Evolutionary conservation across 2,329 filamentous ascomycete genomes (phyloP), one percentile per base, ranked within the genome.

Genomic region (Paecilomyces fulvus): DNA sequence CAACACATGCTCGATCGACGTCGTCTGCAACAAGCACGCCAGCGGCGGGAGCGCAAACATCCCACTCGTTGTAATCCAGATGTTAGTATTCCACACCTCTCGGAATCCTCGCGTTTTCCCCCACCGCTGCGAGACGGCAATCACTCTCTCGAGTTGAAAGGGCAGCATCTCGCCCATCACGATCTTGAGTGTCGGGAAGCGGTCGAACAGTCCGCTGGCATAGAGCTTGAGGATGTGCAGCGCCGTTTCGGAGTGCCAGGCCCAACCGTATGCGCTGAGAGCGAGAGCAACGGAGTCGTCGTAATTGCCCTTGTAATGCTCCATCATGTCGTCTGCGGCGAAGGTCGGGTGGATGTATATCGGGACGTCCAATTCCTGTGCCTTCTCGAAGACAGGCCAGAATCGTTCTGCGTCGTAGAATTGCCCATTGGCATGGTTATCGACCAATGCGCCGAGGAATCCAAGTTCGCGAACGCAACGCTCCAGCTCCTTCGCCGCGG

Each of bases 41-140:
- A 84, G 62, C 4, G 76, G 78, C 55, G 70, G 73, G 17, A 83
- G 58, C 28, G 75, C 75, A 65, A 79, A 82, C 56, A 79, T 75
- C 2, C 82, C 82, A 54, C 75, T 79, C 1, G 81, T 83, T 1
- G 81, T 83, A 25, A 85, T 65, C 77, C 79, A 84, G 10, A 84
- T 68, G 56, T 85, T 85, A 57, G 76, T 68, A 51, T 78, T 73
- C 74, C 79, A 85, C 1, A 83, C 79, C 11, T 80, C 70, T 12
- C 67, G 63, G 51, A 84, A 77, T 0, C 55, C 25, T 10, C 60
- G 51, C 21, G 57, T 30, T 20, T 21, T n/a, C 11, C 48, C 51
- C 10, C 51, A 51, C 0, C 67, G 64, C 2, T 73, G 60, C 52
- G 78, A 73, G 46, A 56, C 23, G 2, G 9, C 20, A 21, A 31